Conservation (phyloP, 768 basidiomycete genomes). For the Suillus decipiens region DNA sequence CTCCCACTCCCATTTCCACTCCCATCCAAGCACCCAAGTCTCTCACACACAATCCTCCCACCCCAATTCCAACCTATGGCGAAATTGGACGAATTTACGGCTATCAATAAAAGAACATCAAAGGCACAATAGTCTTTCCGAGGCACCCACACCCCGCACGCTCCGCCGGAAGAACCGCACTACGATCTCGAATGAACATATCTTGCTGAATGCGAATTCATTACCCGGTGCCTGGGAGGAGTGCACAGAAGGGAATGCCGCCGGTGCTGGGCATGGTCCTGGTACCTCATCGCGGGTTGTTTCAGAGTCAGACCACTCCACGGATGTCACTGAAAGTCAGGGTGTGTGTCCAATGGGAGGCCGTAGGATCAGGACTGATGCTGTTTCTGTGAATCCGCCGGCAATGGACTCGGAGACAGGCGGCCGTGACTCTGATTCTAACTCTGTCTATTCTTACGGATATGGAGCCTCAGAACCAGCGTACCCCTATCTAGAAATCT, state of each 20-base stretch:
- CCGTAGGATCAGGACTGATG: not conserved
- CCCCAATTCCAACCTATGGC: conserved; percentile 18
- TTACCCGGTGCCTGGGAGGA: conserved; percentile 8
- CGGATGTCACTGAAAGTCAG: not conserved
- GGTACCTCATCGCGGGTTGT: not conserved
- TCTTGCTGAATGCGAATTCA: conserved; percentile 10
- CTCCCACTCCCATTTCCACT: conserved; percentile 24
- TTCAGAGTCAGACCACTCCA: not conserved
- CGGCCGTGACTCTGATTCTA: not conserved
- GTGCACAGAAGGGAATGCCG: not conserved
- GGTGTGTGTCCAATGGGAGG: not conserved
- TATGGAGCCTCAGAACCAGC: conserved; percentile 27
- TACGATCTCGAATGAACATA: conserved; percentile 12
- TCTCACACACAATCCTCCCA: conserved; percentile 14
- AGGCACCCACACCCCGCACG: conserved; percentile 13
- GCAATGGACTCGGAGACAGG: not conserved
- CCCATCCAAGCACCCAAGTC: conserved; percentile 17
- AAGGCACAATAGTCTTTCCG: conserved; percentile 19
- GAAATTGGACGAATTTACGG: conserved; percentile 11
- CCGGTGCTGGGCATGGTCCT: not conserved
- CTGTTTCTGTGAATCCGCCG: not conserved
- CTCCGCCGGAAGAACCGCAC: conserved; percentile 27
- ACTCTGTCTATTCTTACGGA: conserved; percentile 26
- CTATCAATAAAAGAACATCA: conserved; percentile 11
- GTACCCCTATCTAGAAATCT: conserved; percentile 35